Evolutionary conservation across 345 rosid species (phyloP).

Genomic region (Noccaea caerulescens): DNA sequence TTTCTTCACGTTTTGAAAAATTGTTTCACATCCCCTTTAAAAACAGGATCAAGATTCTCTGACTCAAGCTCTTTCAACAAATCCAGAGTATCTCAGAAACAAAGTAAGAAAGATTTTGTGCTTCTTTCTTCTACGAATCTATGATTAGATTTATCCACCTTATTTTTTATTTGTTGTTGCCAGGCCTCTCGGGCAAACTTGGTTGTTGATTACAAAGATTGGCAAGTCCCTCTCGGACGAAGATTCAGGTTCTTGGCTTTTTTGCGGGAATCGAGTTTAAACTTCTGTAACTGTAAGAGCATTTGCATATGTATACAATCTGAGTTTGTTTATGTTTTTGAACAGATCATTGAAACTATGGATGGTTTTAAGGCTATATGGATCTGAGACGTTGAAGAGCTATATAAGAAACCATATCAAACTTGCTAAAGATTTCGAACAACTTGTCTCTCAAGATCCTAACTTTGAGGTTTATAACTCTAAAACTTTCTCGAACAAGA

Average conservation of each 20-base stretch:
- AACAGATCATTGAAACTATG: conserved; percentile 84
- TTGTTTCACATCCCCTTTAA: neutral
- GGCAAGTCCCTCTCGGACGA: conserved; percentile 97
- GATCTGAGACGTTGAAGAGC: conserved; percentile 65
- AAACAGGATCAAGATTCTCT: conserved; percentile 75
- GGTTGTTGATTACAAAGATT: conserved; percentile 95
- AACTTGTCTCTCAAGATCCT: conserved; percentile 59
- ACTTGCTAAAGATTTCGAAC: conserved; percentile 70
- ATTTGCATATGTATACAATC: neutral
- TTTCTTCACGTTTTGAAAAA: neutral
- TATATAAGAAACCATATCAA: conserved; percentile 81
- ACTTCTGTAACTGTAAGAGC: neutral
- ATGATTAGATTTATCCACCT: neutral
- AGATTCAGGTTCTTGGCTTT: conserved; percentile 70
- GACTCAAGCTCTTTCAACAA: conserved; percentile 85
- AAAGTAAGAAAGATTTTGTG: conserved; percentile 53
- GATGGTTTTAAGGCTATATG: conserved; percentile 89
- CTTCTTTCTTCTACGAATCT: conserved; percentile 19
- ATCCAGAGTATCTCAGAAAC: conserved; percentile 85
- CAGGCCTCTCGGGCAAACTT: conserved; percentile 81
- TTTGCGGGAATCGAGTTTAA: neutral
- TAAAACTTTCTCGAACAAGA: neutral
- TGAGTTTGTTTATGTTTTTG: conserved; percentile 9
- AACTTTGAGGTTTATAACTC: conserved; percentile 67
- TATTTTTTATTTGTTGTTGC: conserved; percentile 2